Conservation (phyloP, 2,329 filamentous ascomycete species). For the Atkinsonella hypoxylon region DNA sequence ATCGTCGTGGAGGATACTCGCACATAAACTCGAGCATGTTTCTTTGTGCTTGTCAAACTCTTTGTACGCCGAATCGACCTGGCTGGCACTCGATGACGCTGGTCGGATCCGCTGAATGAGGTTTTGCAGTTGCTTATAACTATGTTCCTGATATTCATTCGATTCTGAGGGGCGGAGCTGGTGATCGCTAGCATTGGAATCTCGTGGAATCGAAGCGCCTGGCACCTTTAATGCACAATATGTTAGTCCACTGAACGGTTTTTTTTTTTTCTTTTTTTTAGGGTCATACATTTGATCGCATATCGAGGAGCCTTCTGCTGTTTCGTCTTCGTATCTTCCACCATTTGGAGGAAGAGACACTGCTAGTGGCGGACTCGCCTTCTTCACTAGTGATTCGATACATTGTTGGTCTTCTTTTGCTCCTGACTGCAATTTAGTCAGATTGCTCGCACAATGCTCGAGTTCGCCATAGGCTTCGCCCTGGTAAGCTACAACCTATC, state of each 20-base stretch:
- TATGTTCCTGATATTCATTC: constrained; percentile 20
- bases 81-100: constrained; percentile 19
- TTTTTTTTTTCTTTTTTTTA: too few relatives aligned
- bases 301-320: not conserved
- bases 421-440: too few relatives aligned
- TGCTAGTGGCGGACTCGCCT: constrained; percentile 8
- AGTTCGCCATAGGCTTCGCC: too few relatives aligned
- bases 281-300: not conserved
- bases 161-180: constrained; percentile 14
- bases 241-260: not conserved
- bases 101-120: constrained; percentile 24
- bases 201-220: constrained; percentile 1
- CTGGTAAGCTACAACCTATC: too few relatives aligned
- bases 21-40: constrained; percentile 27
- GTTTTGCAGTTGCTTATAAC: constrained; percentile 22
- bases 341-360: constrained; percentile 10
- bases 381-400: constrained; percentile 20
- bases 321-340: constrained; percentile 6
- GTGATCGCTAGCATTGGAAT: constrained; percentile 18
- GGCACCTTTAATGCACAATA: not conserved
- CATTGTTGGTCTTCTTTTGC: constrained; percentile 3
- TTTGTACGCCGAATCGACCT: constrained; percentile 32
- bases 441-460: too few relatives aligned
- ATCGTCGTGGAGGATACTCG: constrained; percentile 27
- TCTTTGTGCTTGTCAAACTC: constrained; percentile 31